Evolutionary conservation across 208 protist species (phyloP).

Genomic region (Porcisia hertigi): DNA sequence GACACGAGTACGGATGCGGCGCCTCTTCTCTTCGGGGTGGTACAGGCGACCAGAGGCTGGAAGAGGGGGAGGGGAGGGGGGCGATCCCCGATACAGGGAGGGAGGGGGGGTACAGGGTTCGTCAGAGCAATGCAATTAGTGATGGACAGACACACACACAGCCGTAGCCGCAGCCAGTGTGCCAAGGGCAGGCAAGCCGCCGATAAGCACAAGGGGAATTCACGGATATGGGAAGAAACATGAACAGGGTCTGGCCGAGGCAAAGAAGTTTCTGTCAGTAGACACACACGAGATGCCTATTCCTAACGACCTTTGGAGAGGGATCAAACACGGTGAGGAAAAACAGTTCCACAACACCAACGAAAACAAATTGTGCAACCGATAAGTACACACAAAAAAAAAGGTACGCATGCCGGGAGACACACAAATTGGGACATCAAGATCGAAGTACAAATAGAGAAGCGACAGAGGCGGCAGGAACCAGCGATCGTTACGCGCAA

Average conservation of each 20-base stretch:
- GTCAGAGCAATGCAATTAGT: too few relatives aligned
- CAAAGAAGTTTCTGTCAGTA: not conserved
- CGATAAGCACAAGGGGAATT: not conserved
- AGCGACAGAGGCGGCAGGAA: too few relatives aligned
- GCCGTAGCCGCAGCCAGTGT: not conserved
- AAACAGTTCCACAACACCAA: not conserved
- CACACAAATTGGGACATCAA: not conserved
- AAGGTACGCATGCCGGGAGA: not conserved
- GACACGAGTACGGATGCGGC: not conserved
- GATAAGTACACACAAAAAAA: not conserved
- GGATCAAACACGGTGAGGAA: not conserved
- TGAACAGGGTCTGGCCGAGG: not conserved
- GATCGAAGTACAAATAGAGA: not conserved
- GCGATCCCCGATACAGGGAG: too few relatives aligned
- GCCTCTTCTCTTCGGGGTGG: not conserved
- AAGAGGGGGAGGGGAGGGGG: too few relatives aligned
- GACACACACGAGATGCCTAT: not conserved
- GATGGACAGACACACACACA: not conserved
- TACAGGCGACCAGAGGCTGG: too few relatives aligned
- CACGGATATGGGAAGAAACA: not conserved
- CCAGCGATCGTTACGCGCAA: not conserved
- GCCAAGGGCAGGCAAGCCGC: not conserved
- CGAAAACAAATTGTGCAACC: not conserved
- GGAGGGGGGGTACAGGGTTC: too few relatives aligned
- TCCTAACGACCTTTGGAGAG: not conserved